These are phyloP conservation scores for Mucor racemosus DNA, from an alignment of 371 early-diverging fungal genomes.

Conservation along the genomic window DNA sequence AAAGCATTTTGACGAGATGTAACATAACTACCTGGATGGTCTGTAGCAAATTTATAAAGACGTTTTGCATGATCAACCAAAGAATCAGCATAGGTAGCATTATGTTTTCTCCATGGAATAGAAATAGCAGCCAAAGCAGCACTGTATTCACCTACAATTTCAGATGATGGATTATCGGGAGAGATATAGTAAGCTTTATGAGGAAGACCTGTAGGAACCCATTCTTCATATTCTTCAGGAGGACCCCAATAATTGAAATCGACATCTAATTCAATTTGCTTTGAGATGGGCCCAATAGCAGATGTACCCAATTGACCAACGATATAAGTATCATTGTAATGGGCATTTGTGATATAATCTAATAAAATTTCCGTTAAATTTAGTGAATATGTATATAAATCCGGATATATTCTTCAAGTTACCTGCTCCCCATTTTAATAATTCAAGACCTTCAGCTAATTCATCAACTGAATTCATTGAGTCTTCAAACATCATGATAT, in stretches of 20 bases:
- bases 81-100: constrained; percentile 50
- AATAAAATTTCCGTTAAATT: constrained; percentile 16
- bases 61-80: constrained; percentile 51
- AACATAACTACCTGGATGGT: constrained; percentile 55
- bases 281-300: constrained; percentile 52
- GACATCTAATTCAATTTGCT: constrained; percentile 51
- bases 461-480: constrained; percentile 58
- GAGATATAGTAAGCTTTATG: constrained; percentile 56
- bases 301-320: constrained; percentile 60
- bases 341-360: constrained; percentile 59
- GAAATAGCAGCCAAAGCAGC: constrained; percentile 56
- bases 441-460: constrained; percentile 55
- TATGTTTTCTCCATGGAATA: constrained; percentile 47
- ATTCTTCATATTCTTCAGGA: constrained; percentile 62
- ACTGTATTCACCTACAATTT: constrained; percentile 60
- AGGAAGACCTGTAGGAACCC: constrained; percentile 55
- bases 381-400: not conserved
- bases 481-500: constrained; percentile 56
- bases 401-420: constrained; percentile 5
- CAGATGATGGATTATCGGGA: constrained; percentile 56
- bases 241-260: constrained; percentile 68
- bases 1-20: constrained; percentile 48
- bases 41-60: constrained; percentile 53
- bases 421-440: constrained; percentile 60
- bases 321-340: constrained; percentile 56